phyloP scores from a whole-genome alignment of 2,329 filamentous ascomycete genomes.

The Tolypocladium amazonense region DNA sequence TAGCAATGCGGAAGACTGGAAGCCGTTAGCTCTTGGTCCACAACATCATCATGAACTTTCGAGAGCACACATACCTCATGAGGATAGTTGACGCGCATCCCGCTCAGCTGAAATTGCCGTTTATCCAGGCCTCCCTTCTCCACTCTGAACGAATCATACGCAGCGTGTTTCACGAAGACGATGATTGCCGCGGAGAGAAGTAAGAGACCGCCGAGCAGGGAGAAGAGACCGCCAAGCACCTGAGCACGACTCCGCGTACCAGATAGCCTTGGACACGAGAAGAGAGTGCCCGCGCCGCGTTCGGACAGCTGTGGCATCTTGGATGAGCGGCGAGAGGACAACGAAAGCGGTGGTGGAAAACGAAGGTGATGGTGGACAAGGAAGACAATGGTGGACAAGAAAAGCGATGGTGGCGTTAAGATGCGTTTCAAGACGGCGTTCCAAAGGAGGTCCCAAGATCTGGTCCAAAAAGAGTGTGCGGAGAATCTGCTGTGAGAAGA shows the following conservation, averaged over 20 bases:
- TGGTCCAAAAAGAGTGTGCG: constrained; percentile 3
- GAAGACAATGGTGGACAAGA: too few relatives aligned
- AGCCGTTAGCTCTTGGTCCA: neutral
- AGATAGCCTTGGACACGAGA: neutral
- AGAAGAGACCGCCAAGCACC: constrained; percentile 2
- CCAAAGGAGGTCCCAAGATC: constrained; percentile 13
- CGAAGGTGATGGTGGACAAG: too few relatives aligned
- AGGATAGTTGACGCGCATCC: constrained; percentile 5
- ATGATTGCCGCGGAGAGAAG: constrained; percentile 3
- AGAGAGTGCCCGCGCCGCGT: neutral
- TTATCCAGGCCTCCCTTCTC: constrained; percentile 2
- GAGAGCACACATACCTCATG: constrained; percentile 5
- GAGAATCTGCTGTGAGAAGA: neutral
- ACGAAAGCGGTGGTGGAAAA: neutral
- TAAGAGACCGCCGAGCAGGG: constrained; percentile 3
- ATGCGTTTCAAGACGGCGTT: constrained; percentile 15
- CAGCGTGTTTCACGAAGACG: constrained; percentile 2
- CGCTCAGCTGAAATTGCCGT: constrained; percentile 15
- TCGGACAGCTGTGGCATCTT: neutral
- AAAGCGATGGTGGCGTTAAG: constrained; percentile 4
- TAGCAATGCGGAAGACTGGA: neutral
- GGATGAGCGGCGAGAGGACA: neutral
- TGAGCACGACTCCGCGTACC: neutral
- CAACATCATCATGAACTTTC: neutral
- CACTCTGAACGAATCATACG: neutral